Evolutionary conservation across 495 filamentous ascomycete genomes (phyloP), one percentile per base, ranked within the genome.

Genomic region (Annulohypoxylon maeteangense): DNA sequence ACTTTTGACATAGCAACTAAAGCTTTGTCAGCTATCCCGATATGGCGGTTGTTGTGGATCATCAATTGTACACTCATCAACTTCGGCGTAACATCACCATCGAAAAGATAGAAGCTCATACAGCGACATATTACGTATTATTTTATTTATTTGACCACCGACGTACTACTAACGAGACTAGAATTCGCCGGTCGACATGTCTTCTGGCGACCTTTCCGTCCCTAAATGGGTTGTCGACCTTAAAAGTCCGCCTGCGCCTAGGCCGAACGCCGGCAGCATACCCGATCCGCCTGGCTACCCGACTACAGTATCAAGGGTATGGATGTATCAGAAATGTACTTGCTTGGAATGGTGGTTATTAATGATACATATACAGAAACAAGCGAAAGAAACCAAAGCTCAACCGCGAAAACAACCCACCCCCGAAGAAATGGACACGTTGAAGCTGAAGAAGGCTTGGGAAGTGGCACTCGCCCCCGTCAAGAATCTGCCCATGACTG

Each of bases 381-480:
- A 81, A 70, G 74, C 74, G 47, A 89, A 84, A 78, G 82, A 80
- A 63, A 59, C 75, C 68, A 81, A 80, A 74, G 32, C 68, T 31
- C 76, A 80, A 69, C 78, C 76, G 62, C 84, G 81, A 70, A 86
- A 87, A 60, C 79, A 87, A 34, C 90, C 90, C 31, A 89, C 90
- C 4, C 77, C 86, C 66, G 90, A 90, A 68, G 93, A 98, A 80
- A 98, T 93, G 83, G 95, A 98, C 79, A 91, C 89, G 42, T 84
- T 99, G 58, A 98, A 98, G 83, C 80, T 98, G 69, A 99, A 99
- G 82, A 99, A 99, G 78, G 95, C 95, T 0, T 99, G 96, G 96
- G 95, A 99, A 81, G 87, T 99, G 20, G 96, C 95, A 32, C 87
- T 99, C 36, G 96, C 91, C 3, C 95, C 95, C 1, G 90, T 94